phyloP scores from a whole-genome alignment of 352 stramenopile species.

The Aphanomyces cochlioides region DNA sequence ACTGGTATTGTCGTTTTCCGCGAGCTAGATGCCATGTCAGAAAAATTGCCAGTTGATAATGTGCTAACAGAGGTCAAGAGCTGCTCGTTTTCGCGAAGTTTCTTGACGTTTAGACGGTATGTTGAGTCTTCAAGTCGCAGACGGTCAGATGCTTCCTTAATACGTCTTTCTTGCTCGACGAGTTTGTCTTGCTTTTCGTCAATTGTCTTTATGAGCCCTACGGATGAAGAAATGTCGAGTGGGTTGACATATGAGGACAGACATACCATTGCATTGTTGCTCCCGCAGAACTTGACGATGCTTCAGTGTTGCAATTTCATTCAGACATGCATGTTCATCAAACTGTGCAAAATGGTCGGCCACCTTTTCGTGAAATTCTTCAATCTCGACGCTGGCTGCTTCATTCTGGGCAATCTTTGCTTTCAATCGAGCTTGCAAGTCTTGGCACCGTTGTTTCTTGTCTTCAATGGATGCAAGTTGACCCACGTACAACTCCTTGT shows the following conservation, averaged over 20 bases:
- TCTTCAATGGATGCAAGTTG: neutral
- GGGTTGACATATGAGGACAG: neutral
- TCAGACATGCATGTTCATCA: constrained; percentile 4
- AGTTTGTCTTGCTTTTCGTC: constrained; percentile 23
- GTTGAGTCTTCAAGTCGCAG: constrained; percentile 8
- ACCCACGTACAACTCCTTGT: constrained; percentile 13
- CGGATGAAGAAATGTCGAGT: neutral
- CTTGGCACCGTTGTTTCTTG: neutral
- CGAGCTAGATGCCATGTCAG: too few species aligned
- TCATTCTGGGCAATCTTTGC: neutral
- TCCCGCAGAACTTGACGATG: constrained; percentile 6
- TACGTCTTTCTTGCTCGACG: neutral
- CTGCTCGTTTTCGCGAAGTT: constrained; percentile 20
- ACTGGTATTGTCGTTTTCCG: too few species aligned
- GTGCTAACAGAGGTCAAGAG: neutral
- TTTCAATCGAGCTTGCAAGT: neutral
- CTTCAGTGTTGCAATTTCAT: constrained; percentile 13
- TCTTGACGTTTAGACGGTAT: constrained; percentile 15
- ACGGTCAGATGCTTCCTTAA: constrained; percentile 7
- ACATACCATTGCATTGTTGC: constrained; percentile 9
- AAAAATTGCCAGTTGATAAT: too few species aligned
- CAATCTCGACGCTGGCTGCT: constrained; percentile 4
- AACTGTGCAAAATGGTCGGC: neutral
- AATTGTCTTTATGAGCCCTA: constrained; percentile 15
- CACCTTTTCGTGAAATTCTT: neutral